Base-by-base conservation (phyloP, 352 stramenopile genomes). In the Globisporangium cylindrosporum region DNA sequence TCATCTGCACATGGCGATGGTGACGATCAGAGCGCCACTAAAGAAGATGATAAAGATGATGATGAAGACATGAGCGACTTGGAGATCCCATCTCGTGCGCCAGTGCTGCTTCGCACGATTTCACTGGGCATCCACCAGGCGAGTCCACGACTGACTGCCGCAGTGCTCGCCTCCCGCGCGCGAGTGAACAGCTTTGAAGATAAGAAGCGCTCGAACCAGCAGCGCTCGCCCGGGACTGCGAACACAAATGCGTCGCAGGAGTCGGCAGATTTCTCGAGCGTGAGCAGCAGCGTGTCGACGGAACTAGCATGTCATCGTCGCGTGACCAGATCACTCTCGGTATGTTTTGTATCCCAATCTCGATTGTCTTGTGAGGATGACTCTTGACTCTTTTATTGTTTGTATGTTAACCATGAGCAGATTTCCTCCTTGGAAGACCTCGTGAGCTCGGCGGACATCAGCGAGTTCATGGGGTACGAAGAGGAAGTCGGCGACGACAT, bases 241-340 rank as follows among this genome's bases (percentile, higher is more conserved):
- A 76, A 59, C 43, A 67, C 27, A 38, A 72, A 54, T 43, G 22
- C 36, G 9, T 65, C 49, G 4, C 60, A 74, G n/a, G 67, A 82
- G 51, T 73, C 78, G 10, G 74, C 73, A 20, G 74, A 64, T 4
- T 83, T 74, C 15, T 78, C 73, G 5, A 93, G 86, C 60, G 74
- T 93, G n/a, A 62, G 72, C 34, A 92, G 83, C 60, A 89, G 81
- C 36, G 84, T 77, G 8, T 84, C 76, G 7, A 94, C 86, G 0
- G 67, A 86, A 8, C 65, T 79, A 5, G 67, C 82, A 18, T 84
- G 80, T 14, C 75, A 89, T 62, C 86, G 86, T 2, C 79, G 84
- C 22, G 70, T 89, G 10, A 84, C 76, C 4, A 79, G 72, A 15
- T 92, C 82, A 4, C 34, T 79, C 7, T 87, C 81, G 62, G 86